Conservation (phyloP, 106 monocot species). For the Allium fistulosum region DNA sequence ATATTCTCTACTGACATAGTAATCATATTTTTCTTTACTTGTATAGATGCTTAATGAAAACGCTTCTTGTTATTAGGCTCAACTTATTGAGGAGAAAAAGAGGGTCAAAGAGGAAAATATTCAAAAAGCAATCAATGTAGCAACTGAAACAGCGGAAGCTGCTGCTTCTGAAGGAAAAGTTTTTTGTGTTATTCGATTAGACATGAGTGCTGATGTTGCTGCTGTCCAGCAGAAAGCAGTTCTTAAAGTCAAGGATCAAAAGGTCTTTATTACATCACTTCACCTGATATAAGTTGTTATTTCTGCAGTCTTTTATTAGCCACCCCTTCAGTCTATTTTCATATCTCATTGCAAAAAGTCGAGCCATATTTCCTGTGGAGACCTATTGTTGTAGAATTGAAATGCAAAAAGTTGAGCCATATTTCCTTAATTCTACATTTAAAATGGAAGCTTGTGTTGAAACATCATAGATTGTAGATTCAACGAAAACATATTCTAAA, state of each 20-base stretch:
- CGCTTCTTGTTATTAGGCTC: constrained; percentile 30
- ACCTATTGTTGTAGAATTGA: no score
- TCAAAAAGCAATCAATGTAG: constrained; percentile 61
- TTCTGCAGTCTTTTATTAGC: background rate
- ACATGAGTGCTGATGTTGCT: constrained; percentile 79
- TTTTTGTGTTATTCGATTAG: constrained; percentile 60
- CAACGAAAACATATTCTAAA: no score
- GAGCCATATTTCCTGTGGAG: no score
- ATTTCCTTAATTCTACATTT: no score
- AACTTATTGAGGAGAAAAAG: constrained; percentile 75
- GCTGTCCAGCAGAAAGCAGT: constrained; percentile 84
- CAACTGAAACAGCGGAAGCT: constrained; percentile 46
- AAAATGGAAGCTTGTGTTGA: no score
- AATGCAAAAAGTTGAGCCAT: no score
- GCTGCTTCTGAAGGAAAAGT: constrained; percentile 71
- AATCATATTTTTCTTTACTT: no score
- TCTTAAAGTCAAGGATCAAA: constrained; percentile 61
- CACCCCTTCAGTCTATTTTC: background rate
- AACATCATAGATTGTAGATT: no score
- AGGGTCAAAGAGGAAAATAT: constrained; percentile 68
- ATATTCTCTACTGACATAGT: no score
- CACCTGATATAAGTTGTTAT: background rate
- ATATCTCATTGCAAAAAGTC: no score
- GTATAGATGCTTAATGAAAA: no score
- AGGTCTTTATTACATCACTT: constrained; percentile 24